Evolutionary conservation across 1,284 basidiomycete species (phyloP), one percentile per base, ranked within the genome.

Genomic region (Puccinia coronata): DNA sequence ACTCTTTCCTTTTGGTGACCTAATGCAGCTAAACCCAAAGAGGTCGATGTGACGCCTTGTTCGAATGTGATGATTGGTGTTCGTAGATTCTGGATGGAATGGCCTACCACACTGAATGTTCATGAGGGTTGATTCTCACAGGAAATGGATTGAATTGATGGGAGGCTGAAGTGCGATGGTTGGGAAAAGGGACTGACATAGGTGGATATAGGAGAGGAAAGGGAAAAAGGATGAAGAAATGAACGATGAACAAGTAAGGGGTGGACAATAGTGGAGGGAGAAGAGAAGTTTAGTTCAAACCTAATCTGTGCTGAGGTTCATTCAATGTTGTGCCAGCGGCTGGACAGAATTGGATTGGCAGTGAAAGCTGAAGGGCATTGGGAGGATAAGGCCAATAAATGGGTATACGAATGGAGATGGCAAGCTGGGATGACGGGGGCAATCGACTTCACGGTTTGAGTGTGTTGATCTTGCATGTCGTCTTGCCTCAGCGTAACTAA

Each of bases 101-200:
- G 39, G 20, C 18, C 39, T 47, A 67, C 63, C 63, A 39, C 63
- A 41, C 36, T 41, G 39, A 67, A 67, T 67, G 63, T 67, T 67
- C 63, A 67, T 41, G 63, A 67, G 63, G 63, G 36, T 67, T 67
- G 36, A 67, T 47, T 39, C 25, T 67, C 57, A 31, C 4, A 67
- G n/a, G 63, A 6, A n/a, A 67, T n/a, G 43, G 28, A 67, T 67
- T 41, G 34, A 20, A 31, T 25, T 59, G 57, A 59, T 34, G 28
- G 34, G 11, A 59, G 31, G n/a, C 34, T 59, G 57, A 31, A n/a
- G 28, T 59, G 57, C 57, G 25, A 59, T 28, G 57, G 57, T 34
- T 31, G 28, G 57, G 57, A 25, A 59, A 59, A 59, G 12, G 12
- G 57, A 31, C 28, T 59, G 57, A 59, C 57, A 59, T 59, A 59